Percentiles rank a stretch among this genome's conserved stretches.
Conservation (phyloP, 306 rosid species). For the Quercus suber region DNA sequence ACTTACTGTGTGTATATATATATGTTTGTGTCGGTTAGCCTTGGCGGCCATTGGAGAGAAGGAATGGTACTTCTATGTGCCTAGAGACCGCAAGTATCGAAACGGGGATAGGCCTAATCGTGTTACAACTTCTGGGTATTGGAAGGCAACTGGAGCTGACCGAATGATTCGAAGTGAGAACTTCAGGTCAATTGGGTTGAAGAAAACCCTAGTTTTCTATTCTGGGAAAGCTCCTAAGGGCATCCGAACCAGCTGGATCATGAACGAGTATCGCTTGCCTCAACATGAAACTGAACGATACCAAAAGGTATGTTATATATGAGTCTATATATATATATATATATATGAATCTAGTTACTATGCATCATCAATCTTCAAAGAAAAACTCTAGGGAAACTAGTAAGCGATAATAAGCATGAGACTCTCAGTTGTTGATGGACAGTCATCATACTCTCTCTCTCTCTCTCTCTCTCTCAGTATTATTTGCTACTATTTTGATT, state of each 20-base stretch:
- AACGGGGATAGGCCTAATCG: constrained; percentile 96
- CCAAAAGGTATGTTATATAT: constrained; percentile 59
- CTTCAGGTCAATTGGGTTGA: constrained; percentile 76
- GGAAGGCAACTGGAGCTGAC: constrained; percentile 99
- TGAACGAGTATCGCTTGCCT: constrained; percentile 97
- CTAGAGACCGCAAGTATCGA: constrained; percentile 81
- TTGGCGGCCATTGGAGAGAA: constrained; percentile 98
- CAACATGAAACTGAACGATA: constrained; percentile 94
- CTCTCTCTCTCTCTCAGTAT: too few relatives aligned
- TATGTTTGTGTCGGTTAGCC: constrained; percentile 35
- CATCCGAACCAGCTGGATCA: constrained; percentile 93
- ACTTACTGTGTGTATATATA: background rate
- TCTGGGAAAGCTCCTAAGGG: constrained; percentile 99
- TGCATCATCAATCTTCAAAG: background rate
- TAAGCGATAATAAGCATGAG: background rate
- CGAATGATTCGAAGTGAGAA: constrained; percentile 81
- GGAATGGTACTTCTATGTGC: constrained; percentile 98
- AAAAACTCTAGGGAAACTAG: background rate
- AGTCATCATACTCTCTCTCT: background rate
- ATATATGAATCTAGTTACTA: too few relatives aligned
- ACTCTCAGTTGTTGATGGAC: background rate
- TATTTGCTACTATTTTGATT: too few relatives aligned
- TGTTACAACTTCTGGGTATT: constrained; percentile 89
- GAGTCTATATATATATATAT: too few relatives aligned
- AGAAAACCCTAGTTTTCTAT: constrained; percentile 99